Evolutionary conservation across 192 early-diverging fungal genomes (phyloP).

Genomic region (Backusella tuberculispora): DNA sequence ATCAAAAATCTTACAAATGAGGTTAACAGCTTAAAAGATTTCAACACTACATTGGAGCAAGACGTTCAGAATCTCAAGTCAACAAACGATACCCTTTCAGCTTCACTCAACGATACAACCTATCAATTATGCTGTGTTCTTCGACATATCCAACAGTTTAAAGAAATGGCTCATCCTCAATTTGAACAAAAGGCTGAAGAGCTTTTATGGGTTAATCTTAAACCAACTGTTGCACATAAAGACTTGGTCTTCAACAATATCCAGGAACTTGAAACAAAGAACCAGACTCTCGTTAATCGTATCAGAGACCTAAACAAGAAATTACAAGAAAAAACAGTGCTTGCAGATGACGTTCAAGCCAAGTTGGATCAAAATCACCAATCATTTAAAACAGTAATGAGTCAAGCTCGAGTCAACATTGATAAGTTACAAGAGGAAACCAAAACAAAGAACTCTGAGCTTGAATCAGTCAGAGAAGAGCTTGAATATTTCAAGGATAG

Average conservation of each 20-base stretch:
- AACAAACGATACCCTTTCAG: background rate
- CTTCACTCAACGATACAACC: background rate
- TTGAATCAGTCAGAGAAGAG: background rate
- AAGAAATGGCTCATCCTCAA: background rate
- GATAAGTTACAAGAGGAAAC: background rate
- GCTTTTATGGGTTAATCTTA: slow-evolving; percentile 1
- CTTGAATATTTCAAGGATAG: slow-evolving; percentile 2
- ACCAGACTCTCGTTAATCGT: background rate
- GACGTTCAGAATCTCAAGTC: background rate
- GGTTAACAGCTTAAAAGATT: background rate
- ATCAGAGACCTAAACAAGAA: background rate
- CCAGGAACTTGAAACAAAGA: background rate
- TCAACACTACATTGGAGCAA: background rate
- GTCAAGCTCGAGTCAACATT: background rate
- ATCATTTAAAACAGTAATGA: background rate
- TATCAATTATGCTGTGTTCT: background rate
- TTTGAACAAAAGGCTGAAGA: background rate
- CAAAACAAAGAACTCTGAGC: background rate
- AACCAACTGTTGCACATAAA: background rate
- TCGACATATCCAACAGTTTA: background rate
- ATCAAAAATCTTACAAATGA: background rate
- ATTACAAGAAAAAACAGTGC: background rate
- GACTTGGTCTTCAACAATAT: background rate
- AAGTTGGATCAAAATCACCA: background rate
- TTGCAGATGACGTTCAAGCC: background rate